Base-by-base conservation (phyloP, 306 rosid species). In the Fragaria nilgerrensis region DNA sequence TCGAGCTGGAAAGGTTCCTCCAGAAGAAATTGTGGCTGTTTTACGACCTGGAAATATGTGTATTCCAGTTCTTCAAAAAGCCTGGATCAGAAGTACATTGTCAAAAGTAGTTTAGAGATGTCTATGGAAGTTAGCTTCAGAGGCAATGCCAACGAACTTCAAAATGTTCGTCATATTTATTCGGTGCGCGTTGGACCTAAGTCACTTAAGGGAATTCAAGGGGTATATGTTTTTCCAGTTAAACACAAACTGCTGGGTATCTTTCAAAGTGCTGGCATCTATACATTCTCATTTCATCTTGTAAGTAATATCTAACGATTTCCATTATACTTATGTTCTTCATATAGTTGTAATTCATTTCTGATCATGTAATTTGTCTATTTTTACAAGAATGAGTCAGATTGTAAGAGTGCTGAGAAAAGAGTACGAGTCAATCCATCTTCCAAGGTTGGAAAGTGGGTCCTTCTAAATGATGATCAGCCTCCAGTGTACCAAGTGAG, bases 1-100 rank as follows among this genome's bases (percentile, higher is more conserved):
- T 79, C 32, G 4, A n/a, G 86, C 89, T n/a, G 89, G 89, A 58
- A 64, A 81, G 52, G 71, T 32, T 73, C 82, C 85, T 47, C 87
- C 84, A 20, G 39, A 15, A 27, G 76, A 73, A 72, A 58, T 79
- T 61, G 82, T 86, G 72, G 89, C 87, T 9, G 73, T 86, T 72
- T 70, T 86, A 19, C 79, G 84, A 52, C 85, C 87, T 64, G 69
- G 59, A 34, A 84, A 76, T 84, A 67, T 62, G 64, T 23, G 29
- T 25, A 62, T 65, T 72, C 79, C 4, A 22, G 70, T 67, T 41
- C 65, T 47, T 68, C 78, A 25, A 53, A 69, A 23, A 84, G 52
- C 34, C 56, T 86, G 72, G 85, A 86, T 20, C 89, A 78, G 52
- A 86, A 65, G 55, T 39, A 63, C 71, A 79, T 83, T 9, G 27